Evolutionary conservation across 2,329 filamentous ascomycete species (phyloP), one percentile per base, ranked within the genome.

Genomic region (Endoconidiophora polonica): DNA sequence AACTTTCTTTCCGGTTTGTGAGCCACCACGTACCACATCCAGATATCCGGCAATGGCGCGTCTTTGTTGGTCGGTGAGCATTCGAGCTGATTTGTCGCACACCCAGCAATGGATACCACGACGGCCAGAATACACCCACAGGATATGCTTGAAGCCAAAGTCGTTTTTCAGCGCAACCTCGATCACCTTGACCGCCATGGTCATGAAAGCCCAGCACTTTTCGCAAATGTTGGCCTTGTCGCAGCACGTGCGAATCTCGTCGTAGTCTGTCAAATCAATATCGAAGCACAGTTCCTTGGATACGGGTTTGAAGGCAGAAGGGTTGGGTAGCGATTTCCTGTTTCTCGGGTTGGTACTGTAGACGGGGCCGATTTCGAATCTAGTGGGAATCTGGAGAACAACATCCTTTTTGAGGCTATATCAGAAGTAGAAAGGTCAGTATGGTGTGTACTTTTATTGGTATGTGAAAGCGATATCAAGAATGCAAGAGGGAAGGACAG

Each of bases 181-280:
- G 10, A 96, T 73, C 14, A 95, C 86, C 62, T 93, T 91, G 62
- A 98, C 90, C 5, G 91, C 85, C 87, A 98, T 96, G 22, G 86
- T 94, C 58, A 94, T 93, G 64, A 96, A 98, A 46, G 83, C 74
- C 91, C 91, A 98, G 68, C 91, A 98, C 62, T 88, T 91, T 56
- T 72, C 73, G 63, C 91, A 98, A 56, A 98, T 96, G 58, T 85
- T 93, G 6, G 90, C 86, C 62, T 90, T 88, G 59, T 81, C 79
- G 63, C 91, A 98, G 67, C 91, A 98, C 24, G 88, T 95, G 57
- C 91, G 81, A 56, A 98, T 85, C 56, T 94, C 86, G 62, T 98
- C 91, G 66, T 98, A 98, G 67, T 96, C 91, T 49, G 91, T 96
- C 76, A 98, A 76, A 75, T 98, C 91, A 59, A 98, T 96, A 81